These are phyloP conservation scores for Tolypocladium amazonense DNA, from an alignment of 2,329 filamentous ascomycete species.

Conservation along the genomic window DNA sequence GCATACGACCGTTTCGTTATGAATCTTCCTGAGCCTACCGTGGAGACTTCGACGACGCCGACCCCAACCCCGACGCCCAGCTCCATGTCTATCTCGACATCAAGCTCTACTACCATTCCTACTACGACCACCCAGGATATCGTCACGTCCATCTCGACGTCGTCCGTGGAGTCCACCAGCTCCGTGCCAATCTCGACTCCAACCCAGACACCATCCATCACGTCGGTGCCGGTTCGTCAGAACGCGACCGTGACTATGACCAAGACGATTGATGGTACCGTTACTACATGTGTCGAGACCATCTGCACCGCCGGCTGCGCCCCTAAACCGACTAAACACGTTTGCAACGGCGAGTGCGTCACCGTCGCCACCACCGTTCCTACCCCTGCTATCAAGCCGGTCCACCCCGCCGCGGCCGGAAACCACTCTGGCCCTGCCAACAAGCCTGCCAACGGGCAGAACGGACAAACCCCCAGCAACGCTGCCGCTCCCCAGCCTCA, in stretches of 20 bases:
- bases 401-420: neutral
- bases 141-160: neutral
- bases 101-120: neutral
- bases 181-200: too few relatives aligned
- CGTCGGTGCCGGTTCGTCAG: neutral
- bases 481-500: neutral
- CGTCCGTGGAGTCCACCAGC: neutral
- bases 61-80: neutral
- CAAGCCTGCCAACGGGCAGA: too few relatives aligned
- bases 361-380: neutral
- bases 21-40: too few relatives aligned
- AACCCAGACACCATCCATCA: neutral
- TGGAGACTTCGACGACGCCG: neutral
- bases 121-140: neutral
- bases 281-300: neutral
- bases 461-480: too few relatives aligned
- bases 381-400: neutral
- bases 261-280: neutral
- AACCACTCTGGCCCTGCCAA: neutral
- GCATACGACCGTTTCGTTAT: too few relatives aligned
- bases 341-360: too few relatives aligned
- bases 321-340: too few relatives aligned
- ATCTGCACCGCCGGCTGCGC: neutral
- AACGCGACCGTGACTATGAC: neutral
- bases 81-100: neutral